Evolutionary conservation across 129 eudicot genomes (phyloP).

Genomic region (Silybum marianum): DNA sequence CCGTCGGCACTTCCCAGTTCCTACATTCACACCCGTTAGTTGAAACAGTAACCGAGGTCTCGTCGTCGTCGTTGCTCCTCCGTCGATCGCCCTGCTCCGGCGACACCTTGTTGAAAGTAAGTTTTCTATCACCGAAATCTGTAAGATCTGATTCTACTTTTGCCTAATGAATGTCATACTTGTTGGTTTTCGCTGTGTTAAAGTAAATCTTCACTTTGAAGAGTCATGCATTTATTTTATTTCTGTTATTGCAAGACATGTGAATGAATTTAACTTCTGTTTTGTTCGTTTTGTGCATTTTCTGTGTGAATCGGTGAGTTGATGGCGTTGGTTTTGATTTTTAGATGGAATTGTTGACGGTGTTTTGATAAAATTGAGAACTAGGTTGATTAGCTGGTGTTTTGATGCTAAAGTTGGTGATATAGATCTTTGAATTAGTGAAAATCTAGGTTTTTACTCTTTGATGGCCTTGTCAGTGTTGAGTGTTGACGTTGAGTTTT

Average conservation of each 20-base stretch:
- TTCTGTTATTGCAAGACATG: not conserved
- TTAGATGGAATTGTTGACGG: not conserved
- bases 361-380: not conserved
- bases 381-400: conserved; percentile 6
- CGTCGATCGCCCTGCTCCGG: not conserved
- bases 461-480: not conserved
- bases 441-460: not conserved
- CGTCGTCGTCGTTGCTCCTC: not conserved
- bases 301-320: conserved; percentile 6
- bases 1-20: not conserved
- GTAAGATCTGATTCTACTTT: not conserved
- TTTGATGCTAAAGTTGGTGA: not conserved
- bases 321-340: conserved; percentile 1
- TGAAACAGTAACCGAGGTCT: not conserved
- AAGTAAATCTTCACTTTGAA: not conserved
- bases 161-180: not conserved
- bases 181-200: not conserved
- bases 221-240: not conserved
- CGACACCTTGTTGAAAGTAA: not conserved
- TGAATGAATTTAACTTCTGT: not conserved
- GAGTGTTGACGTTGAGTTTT: not conserved
- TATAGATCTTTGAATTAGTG: conserved; percentile 7
- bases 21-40: not conserved
- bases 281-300: conserved; percentile 7
- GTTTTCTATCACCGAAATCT: not conserved